These are phyloP conservation scores for Kodamaea sagamina DNA, from an alignment of 805 yeast genomes.

Conservation along the genomic window DNA sequence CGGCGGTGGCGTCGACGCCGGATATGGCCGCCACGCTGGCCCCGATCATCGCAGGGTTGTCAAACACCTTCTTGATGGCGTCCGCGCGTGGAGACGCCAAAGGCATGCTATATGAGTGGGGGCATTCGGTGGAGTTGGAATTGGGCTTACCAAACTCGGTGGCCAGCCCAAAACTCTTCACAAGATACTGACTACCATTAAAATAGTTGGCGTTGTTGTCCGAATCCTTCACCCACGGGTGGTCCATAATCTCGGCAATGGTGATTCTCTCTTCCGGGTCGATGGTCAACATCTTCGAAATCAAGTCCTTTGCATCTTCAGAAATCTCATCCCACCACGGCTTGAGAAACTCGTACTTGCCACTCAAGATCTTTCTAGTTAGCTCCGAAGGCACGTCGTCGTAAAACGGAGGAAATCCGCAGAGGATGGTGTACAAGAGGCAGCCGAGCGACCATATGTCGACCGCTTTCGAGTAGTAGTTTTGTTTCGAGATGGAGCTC, in stretches of 20 bases:
- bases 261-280: conserved; percentile 70
- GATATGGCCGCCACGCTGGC: conserved; percentile 16
- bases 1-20: conserved; percentile 14
- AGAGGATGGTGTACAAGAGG: conserved; percentile 64
- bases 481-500: conserved; percentile 36
- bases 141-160: too few relatives aligned
- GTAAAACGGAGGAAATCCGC: conserved; percentile 77
- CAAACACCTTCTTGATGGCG: conserved; percentile 45
- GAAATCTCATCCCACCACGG: conserved; percentile 93
- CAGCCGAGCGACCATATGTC: conserved; percentile 79
- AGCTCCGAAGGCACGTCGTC: conserved; percentile 66
- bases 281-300: conserved; percentile 63
- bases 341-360: conserved; percentile 68
- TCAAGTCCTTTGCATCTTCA: conserved; percentile 67
- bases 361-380: conserved; percentile 67
- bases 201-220: conserved; percentile 9
- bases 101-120: conserved; percentile 6
- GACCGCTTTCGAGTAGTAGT: conserved; percentile 63
- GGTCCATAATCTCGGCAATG: conserved; percentile 63
- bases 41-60: conserved; percentile 43
- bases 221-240: conserved; percentile 61
- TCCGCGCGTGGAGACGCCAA: conserved; percentile 37
- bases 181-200: conserved; percentile 8
- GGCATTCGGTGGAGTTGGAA: too few relatives aligned
- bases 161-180: conserved; percentile 5